A percentile compares a stretch with the other conserved stretches of the same genome.
Conservation (phyloP, 768 basidiomycete species). For the Russula earlei region DNA sequence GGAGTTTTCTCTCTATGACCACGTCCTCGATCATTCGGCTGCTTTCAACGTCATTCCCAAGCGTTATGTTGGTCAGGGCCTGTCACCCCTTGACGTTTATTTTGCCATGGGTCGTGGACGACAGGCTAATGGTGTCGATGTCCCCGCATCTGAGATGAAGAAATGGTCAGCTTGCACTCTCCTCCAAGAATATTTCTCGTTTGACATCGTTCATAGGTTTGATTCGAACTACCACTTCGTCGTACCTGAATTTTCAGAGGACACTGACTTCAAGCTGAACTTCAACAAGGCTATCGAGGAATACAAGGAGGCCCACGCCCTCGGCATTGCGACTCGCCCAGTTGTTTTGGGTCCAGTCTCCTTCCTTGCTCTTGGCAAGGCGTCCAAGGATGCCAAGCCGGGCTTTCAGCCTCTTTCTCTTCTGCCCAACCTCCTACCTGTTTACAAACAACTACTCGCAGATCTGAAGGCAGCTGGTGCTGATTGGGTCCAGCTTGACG, state of each 20-base stretch:
- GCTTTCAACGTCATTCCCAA: conserved; percentile 96
- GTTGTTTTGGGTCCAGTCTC: conserved; percentile 94
- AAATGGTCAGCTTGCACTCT: conserved; percentile 65
- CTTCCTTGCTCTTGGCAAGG: conserved; percentile 90
- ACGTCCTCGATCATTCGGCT: conserved; percentile 93
- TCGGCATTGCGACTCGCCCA: conserved; percentile 85
- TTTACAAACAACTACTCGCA: conserved; percentile 84
- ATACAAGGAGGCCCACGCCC: conserved; percentile 88
- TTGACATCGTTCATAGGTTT: conserved; percentile 48
- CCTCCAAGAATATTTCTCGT: not conserved
- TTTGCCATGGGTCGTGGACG: conserved; percentile 99
- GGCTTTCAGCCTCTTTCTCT: conserved; percentile 89
- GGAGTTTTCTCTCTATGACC: conserved; percentile 97
- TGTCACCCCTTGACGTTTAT: conserved; percentile 89
- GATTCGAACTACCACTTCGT: conserved; percentile 99
- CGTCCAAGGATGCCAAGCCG: conserved; percentile 69
- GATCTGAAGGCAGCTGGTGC: conserved; percentile 91
- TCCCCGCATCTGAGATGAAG: conserved; percentile 98
- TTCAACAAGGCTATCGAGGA: conserved; percentile 93
- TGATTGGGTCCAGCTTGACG: conserved; percentile 93
- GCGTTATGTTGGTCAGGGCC: conserved; percentile 78
- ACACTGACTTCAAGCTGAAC: conserved; percentile 88
- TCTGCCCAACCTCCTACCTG: conserved; percentile 78
- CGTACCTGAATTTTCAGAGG: conserved; percentile 89
- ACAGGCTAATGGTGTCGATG: conserved; percentile 89